Evolutionary conservation across 1,284 basidiomycete species (phyloP).

Genomic region (Sporisorium sorghi): DNA sequence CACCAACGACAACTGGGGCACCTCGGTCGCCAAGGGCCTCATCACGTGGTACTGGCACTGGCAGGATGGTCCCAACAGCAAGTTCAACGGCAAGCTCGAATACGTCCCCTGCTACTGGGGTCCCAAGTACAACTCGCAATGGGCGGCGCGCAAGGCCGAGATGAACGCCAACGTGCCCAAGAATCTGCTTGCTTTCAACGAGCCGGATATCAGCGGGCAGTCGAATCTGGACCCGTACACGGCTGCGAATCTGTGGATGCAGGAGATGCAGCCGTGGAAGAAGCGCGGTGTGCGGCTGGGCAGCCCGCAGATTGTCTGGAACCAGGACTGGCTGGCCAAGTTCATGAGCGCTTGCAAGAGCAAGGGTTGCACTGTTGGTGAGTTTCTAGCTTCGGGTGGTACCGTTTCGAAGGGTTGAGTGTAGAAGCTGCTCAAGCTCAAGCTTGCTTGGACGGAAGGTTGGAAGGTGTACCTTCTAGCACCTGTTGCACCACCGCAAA

Average conservation of each 20-base stretch:
- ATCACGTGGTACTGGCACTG: conserved; percentile 67
- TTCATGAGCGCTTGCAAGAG: conserved; percentile 58
- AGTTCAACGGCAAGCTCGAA: conserved; percentile 50
- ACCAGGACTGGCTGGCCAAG: conserved; percentile 55
- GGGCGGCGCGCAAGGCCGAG: conserved; percentile 57
- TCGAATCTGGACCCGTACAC: conserved; percentile 48
- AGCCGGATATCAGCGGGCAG: conserved; percentile 63
- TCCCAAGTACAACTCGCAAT: conserved; percentile 49
- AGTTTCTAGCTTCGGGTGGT: conserved; percentile 32
- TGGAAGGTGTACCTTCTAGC: background rate
- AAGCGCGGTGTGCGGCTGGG: conserved; percentile 57
- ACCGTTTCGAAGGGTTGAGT: conserved; percentile 1
- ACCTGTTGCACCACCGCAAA: background rate
- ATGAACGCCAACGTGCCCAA: conserved; percentile 49
- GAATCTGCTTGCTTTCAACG: conserved; percentile 61
- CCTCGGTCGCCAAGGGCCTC: conserved; percentile 50
- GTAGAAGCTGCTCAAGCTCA: background rate
- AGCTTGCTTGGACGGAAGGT: background rate
- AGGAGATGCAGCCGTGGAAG: conserved; percentile 62
- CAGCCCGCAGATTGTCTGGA: conserved; percentile 63
- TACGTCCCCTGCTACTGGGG: conserved; percentile 67
- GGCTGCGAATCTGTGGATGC: conserved; percentile 54
- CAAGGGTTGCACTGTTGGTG: conserved; percentile 55
- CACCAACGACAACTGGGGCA: conserved; percentile 57
- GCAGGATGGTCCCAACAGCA: conserved; percentile 52